A percentile compares a stretch with the other conserved stretches of the same genome.
These are phyloP conservation scores for Epichloe baconii DNA, from an alignment of 2,329 filamentous ascomycete species.

Conservation along the genomic window DNA sequence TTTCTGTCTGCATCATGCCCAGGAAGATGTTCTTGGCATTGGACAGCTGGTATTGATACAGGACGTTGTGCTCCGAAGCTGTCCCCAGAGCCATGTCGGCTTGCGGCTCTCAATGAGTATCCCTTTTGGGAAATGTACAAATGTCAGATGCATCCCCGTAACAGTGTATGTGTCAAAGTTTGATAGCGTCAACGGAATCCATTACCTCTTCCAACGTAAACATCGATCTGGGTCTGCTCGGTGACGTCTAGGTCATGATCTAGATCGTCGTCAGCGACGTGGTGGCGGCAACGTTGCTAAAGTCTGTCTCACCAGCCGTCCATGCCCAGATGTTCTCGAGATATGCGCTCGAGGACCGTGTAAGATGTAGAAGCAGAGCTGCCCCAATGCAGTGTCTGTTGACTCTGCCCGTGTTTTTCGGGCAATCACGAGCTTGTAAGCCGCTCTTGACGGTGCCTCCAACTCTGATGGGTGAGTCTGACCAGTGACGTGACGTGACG, in stretches of 20 bases:
- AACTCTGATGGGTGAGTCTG: conserved; percentile 34
- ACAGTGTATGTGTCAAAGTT: too few relatives aligned
- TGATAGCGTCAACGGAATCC: too few relatives aligned
- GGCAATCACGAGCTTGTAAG: conserved; percentile 12
- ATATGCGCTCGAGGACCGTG: conserved; percentile 31
- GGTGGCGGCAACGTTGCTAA: too few relatives aligned
- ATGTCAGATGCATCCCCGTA: too few relatives aligned
- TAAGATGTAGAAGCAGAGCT: conserved; percentile 38
- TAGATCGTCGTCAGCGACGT: neutral
- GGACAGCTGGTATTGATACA: conserved; percentile 36
- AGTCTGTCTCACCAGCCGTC: conserved; percentile 46
- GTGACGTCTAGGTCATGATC: neutral
- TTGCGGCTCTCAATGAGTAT: conserved; percentile 17
- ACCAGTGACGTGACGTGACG: too few relatives aligned
- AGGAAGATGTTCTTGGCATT: conserved; percentile 38
- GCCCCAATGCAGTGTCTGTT: conserved; percentile 45
- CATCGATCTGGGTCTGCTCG: conserved; percentile 14
- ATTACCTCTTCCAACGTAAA: conserved; percentile 23
- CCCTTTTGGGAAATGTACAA: neutral
- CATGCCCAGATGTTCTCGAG: conserved; percentile 47
- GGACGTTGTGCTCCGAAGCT: conserved; percentile 32
- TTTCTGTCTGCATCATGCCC: conserved; percentile 55
- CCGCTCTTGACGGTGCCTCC: conserved; percentile 17
- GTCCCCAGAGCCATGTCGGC: conserved; percentile 15
- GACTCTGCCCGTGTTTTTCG: conserved; percentile 5